phyloP scores from a whole-genome alignment of 805 yeast genomes.

The Metschnikowia shivogae region DNA sequence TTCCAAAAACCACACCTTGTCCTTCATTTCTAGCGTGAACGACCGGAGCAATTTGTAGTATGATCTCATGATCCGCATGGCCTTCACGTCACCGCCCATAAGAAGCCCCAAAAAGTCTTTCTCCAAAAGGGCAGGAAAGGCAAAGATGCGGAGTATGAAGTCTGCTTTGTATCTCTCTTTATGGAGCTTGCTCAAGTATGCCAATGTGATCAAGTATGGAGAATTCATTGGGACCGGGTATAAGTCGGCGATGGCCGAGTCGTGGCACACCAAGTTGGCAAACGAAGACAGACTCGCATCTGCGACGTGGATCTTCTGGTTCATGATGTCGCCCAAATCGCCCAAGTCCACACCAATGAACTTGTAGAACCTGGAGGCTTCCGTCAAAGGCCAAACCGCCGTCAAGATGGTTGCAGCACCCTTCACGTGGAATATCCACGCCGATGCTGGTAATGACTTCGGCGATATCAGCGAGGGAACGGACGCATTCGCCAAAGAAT shows the following conservation, averaged over 20 bases:
- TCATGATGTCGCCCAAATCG: constrained; percentile 74
- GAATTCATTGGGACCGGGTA: constrained; percentile 82
- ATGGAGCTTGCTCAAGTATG: constrained; percentile 78
- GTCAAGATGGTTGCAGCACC: constrained; percentile 95
- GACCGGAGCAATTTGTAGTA: constrained; percentile 78
- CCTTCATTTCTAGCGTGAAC: constrained; percentile 82
- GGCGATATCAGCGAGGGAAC: constrained; percentile 45
- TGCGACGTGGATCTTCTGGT: constrained; percentile 30
- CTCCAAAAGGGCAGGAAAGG: constrained; percentile 89
- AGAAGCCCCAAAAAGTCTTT: constrained; percentile 70
- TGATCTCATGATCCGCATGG: constrained; percentile 87
- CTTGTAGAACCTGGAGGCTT: constrained; percentile 40
- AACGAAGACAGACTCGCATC: constrained; percentile 25
- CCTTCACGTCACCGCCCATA: constrained; percentile 79
- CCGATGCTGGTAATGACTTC: constrained; percentile 79
- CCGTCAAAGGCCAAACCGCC: constrained; percentile 87
- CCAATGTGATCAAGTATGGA: constrained; percentile 83
- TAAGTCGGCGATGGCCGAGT: constrained; percentile 75
- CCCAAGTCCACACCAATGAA: constrained; percentile 81
- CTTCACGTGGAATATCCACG: constrained; percentile 95
- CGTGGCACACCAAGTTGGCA: constrained; percentile 75
- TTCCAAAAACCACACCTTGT: constrained; percentile 88
- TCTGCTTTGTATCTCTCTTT: constrained; percentile 80
- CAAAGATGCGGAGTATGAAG: constrained; percentile 80
- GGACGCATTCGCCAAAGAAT: constrained; percentile 87